A percentile compares a stretch with the other conserved stretches of the same genome.
Conservation (phyloP, 495 filamentous ascomycete genomes). For the Xylaria cubensis region DNA sequence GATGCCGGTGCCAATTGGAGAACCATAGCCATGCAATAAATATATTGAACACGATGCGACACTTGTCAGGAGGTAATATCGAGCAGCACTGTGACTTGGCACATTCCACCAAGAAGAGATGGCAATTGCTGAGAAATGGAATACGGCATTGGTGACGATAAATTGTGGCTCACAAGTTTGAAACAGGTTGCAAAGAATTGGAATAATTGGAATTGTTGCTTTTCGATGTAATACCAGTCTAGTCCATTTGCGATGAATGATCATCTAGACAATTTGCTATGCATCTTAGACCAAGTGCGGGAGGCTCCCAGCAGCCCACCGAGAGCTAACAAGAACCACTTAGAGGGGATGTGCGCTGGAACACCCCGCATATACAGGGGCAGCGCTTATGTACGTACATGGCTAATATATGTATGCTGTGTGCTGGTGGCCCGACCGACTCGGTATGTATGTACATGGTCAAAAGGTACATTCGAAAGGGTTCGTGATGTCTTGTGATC, state of each 20-base stretch:
- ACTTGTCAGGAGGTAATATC: slow-evolving; percentile 3
- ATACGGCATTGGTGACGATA: slow-evolving; percentile 10
- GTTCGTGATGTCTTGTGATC: slow-evolving; percentile 20
- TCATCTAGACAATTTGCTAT: slow-evolving; percentile 16
- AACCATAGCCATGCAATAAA: not conserved
- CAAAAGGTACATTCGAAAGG: not conserved
- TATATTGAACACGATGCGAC: slow-evolving; percentile 9
- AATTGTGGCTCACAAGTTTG: not conserved
- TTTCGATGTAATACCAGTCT: slow-evolving; percentile 5
- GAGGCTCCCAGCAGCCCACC: slow-evolving; percentile 10
- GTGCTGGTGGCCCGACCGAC: slow-evolving; percentile 8
- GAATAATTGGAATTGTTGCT: slow-evolving; percentile 25
- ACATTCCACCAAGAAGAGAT: not conserved
- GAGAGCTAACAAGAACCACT: slow-evolving; percentile 2
- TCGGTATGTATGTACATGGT: not conserved
- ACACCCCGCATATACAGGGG: slow-evolving; percentile 24
- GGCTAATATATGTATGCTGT: not conserved
- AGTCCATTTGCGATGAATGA: slow-evolving; percentile 20
- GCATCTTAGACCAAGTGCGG: not conserved
- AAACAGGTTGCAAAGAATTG: slow-evolving; percentile 8
- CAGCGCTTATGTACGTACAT: slow-evolving; percentile 17
- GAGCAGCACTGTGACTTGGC: slow-evolving; percentile 6
- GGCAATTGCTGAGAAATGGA: not conserved
- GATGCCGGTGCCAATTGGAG: not conserved
- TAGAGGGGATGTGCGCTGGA: slow-evolving; percentile 16